Base-by-base conservation (phyloP, 2,329 filamentous ascomycete genomes). In the Talaromyces sp. region DNA sequence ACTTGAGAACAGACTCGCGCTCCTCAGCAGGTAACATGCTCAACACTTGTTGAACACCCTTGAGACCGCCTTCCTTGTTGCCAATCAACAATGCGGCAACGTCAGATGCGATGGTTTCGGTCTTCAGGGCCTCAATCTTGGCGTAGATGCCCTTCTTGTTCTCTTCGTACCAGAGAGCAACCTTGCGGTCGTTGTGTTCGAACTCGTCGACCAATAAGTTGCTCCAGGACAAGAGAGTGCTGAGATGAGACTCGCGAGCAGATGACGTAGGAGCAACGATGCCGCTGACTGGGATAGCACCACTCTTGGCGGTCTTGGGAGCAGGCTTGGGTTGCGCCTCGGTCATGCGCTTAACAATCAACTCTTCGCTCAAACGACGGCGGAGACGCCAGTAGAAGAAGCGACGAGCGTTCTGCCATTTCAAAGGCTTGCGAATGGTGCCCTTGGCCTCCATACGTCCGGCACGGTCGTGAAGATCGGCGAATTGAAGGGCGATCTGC, bases 371-470 rank as follows among this genome's bases (percentile, higher is more conserved):
- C 75, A 99, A 84, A 80, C 95, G 88, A 75, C 95, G 90, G 78
- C 96, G 93, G 66, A 97, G 88, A 79, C 95, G 93, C 95, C 96
- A 99, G 89, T 98, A 99, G 84, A 99, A 98, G 91, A 95, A 98
- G 74, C 93, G 89, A 68, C 95, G 89, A 9, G 93, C 88, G 70
- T 96, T 90, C 75, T 86, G 83, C 95, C 93, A 98, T 72, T 89
- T 85, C 44, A 99, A 84, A 12, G 87, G 81, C 70, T 90, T 86
- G 66, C 95, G 92, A 72, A 99, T 96, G 63, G 90, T 88, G 66
- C 92, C 90, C 88, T 99, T 99, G 78, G 95, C 95, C 82, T 96
- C 87, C 95, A 99, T 99, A 79, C 95, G 92, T 64, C 93, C 95
- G 48, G 95, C 89, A 54, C 95, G 93, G 78, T 99, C 95, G 82